Evolutionary conservation across 805 yeast species (phyloP).

Genomic region (Candida adriatica): DNA sequence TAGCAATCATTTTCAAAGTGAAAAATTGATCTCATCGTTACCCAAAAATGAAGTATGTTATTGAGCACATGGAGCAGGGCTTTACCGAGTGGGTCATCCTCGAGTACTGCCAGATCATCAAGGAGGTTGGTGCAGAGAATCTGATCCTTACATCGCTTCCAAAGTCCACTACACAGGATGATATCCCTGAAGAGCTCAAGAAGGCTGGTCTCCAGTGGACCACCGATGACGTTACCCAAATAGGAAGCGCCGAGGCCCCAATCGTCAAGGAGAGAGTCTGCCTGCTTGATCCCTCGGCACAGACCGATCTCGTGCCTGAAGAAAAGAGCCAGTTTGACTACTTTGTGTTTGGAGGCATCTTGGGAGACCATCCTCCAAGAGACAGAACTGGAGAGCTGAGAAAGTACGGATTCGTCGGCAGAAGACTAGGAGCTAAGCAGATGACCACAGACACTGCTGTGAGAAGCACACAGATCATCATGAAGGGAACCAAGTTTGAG

Average conservation of each 20-base stretch:
- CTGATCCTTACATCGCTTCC: slow-evolving; percentile 75
- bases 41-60: slow-evolving; percentile 82
- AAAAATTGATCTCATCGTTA: too few species aligned
- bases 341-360: slow-evolving; percentile 93
- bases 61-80: slow-evolving; percentile 97
- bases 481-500: slow-evolving; percentile 56
- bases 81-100: slow-evolving; percentile 93
- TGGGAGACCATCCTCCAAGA: slow-evolving; percentile 87
- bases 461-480: slow-evolving; percentile 77
- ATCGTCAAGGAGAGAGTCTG: slow-evolving; percentile 60
- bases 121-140: slow-evolving; percentile 76
- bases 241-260: slow-evolving; percentile 27
- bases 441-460: slow-evolving; percentile 99
- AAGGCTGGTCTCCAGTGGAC: slow-evolving; percentile 79
- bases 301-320: slow-evolving; percentile 59
- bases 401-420: slow-evolving; percentile 74
- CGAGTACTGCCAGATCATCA: slow-evolving; percentile 77
- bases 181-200: slow-evolving; percentile 55
- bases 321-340: slow-evolving; percentile 68
- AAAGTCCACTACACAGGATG: slow-evolving; percentile 44
- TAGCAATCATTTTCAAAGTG: too few species aligned
- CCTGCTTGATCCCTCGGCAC: slow-evolving; percentile 85
- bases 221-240: slow-evolving; percentile 54
- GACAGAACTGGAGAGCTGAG: slow-evolving; percentile 91
- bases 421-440: slow-evolving; percentile 80